Percentiles rank a stretch among this genome's conserved stretches.
Evolutionary conservation across 768 basidiomycete genomes (phyloP).

Genomic region (Psilocybe cyanescens): DNA sequence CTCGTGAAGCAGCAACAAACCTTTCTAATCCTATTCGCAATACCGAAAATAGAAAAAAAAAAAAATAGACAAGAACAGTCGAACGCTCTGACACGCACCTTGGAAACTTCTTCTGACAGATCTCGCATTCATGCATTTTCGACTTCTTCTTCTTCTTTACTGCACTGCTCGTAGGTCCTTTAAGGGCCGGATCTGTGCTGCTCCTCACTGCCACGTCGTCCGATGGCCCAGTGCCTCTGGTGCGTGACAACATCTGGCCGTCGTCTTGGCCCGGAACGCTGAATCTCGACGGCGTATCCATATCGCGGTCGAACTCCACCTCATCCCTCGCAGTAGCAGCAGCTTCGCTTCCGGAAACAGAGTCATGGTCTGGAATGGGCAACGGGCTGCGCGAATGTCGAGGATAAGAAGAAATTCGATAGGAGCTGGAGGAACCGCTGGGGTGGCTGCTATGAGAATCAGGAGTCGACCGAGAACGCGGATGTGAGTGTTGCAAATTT

Average conservation of each 20-base stretch:
- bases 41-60: no score
- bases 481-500: background rate
- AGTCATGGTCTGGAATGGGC: no score
- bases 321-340: no score
- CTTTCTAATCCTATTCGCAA: no score
- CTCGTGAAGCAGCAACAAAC: no score
- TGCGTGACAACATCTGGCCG: background rate
- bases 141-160: conserved; percentile 49
- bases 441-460: background rate
- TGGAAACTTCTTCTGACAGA: conserved; percentile 57
- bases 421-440: background rate
- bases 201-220: background rate
- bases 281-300: no score
- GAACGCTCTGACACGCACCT: conserved; percentile 31
- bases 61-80: no score
- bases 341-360: no score
- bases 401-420: background rate
- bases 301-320: no score
- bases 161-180: background rate
- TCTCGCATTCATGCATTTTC: conserved; percentile 57
- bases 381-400: background rate
- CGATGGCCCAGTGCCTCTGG: background rate
- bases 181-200: background rate
- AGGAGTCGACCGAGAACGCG: background rate
- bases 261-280: background rate